Evolutionary conservation across 768 basidiomycete genomes (phyloP), one percentile per base, ranked within the genome.

Genomic region (Rhodotorula diobovata): DNA sequence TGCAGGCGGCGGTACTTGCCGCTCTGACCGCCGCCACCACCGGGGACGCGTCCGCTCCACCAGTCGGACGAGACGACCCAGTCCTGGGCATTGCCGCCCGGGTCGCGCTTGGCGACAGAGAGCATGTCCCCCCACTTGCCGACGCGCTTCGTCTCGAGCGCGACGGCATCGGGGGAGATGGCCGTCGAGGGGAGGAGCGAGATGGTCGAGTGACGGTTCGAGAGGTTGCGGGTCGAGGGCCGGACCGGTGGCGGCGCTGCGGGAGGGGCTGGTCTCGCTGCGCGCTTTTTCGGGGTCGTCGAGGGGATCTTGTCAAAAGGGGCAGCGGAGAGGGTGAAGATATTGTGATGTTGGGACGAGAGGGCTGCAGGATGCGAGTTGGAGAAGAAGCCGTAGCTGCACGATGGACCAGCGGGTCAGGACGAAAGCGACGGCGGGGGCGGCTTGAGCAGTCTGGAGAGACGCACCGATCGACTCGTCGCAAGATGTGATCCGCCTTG

Each of bases 71-170:
- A 62, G 30, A 90, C 83, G 80, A 90, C 93, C 77, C 78, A 82
- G 75, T 84, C 86, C 81, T 89, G 91, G 23, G 88, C 83, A 77
- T 96, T 95, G 18, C 88, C 88, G 43, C 94, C 93, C 16, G 81
- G 78, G 78, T 93, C 90, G 46, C 89, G 86, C 60, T 81, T 81
- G 21, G 84, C 81, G 23, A 90, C 87, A 11, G 64, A 66, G 76
- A 83, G 80, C 95, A 98, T 98, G 54, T 88, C 85, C n/a, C 86
- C 87, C 95, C 95, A 97, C 81, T 98, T 98, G 34, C 83, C 85
- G 74, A 92, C 90, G n/a, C 95, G 84, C 12, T 84, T 82, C 4
- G 81, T 78, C 80, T 98, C 95, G 79, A 88, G 91, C 56, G 74
- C 77, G 51, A 55, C 62, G 55, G 84, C 81, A 11, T 84, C 81